These are phyloP conservation scores for Harringtonia lauricola DNA, from an alignment of 2,329 filamentous ascomycete species.

Conservation along the genomic window DNA sequence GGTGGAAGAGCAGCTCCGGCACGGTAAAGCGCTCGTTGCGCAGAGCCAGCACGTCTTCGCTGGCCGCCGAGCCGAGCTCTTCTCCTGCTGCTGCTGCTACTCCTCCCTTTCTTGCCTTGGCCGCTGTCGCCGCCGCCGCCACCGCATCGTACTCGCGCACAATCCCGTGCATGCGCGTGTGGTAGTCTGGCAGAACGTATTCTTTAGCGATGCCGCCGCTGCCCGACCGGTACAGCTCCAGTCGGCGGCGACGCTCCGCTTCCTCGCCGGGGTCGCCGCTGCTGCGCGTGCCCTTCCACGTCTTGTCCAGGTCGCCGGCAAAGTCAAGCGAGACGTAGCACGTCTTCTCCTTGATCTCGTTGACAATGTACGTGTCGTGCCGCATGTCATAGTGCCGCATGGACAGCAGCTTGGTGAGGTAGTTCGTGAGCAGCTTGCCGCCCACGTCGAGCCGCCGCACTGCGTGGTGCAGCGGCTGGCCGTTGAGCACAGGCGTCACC, in stretches of 20 bases:
- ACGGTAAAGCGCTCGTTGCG: conserved; percentile 87
- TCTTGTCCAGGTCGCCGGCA: conserved; percentile 62
- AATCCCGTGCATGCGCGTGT: conserved; percentile 49
- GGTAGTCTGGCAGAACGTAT: conserved; percentile 81
- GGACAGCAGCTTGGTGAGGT: conserved; percentile 80
- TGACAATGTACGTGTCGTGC: conserved; percentile 86
- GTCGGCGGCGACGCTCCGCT: conserved; percentile 41
- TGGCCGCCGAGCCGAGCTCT: conserved; percentile 21
- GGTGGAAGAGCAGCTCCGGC: conserved; percentile 82
- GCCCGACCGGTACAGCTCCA: conserved; percentile 35
- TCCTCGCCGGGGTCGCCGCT: neutral
- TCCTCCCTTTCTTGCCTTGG: neutral
- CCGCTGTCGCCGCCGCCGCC: conserved; percentile 31
- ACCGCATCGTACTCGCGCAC: conserved; percentile 68
- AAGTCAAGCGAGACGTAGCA: conserved; percentile 80
- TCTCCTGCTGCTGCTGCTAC: neutral
- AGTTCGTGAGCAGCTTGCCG: conserved; percentile 87
- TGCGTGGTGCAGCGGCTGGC: conserved; percentile 68
- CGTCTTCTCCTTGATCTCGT: conserved; percentile 86
- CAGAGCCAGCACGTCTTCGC: conserved; percentile 71
- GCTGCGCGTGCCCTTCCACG: conserved; percentile 65
- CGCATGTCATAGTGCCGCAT: conserved; percentile 91
- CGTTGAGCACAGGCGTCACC: conserved; percentile 74
- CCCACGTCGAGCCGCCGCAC: conserved; percentile 81
- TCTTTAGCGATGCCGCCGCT: conserved; percentile 62